Conservation (phyloP, 2,329 filamentous ascomycete species). For the Ploettnerulaceae sp. region DNA sequence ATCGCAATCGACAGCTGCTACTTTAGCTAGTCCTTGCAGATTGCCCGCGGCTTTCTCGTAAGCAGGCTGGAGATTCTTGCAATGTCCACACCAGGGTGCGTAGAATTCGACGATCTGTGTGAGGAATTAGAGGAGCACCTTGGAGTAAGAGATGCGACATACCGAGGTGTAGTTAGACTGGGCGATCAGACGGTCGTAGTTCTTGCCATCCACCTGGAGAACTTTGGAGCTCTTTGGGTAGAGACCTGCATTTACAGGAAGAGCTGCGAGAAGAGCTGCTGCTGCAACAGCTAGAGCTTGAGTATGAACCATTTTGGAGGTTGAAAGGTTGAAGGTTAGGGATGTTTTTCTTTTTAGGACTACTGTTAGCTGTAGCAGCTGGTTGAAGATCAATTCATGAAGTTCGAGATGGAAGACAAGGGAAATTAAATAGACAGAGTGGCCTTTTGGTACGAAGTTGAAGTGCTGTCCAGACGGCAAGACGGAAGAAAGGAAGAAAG, state of each 20-base stretch:
- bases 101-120: slow-evolving; percentile 75
- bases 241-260: slow-evolving; percentile 63
- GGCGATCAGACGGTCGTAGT: slow-evolving; percentile 76
- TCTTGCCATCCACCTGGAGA: slow-evolving; percentile 72
- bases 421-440: no score
- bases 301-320: slow-evolving; percentile 47
- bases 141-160: slow-evolving; percentile 35
- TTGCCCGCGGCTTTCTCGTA: slow-evolving; percentile 92
- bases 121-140: slow-evolving; percentile 16
- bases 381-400: slow-evolving; percentile 20
- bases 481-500: no score
- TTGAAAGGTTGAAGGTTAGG: neutral
- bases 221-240: slow-evolving; percentile 88
- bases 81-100: slow-evolving; percentile 96
- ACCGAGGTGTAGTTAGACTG: slow-evolving; percentile 91
- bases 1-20: slow-evolving; percentile 92
- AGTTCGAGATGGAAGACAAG: neutral
- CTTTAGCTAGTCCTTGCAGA: slow-evolving; percentile 87
- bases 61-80: slow-evolving; percentile 88
- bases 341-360: slow-evolving; percentile 4
- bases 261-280: slow-evolving; percentile 58
- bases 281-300: slow-evolving; percentile 47
- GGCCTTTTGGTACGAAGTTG: no score
- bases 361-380: slow-evolving; percentile 28
- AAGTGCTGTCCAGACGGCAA: no score